Evolutionary conservation across 257 asterid genomes (phyloP).

Genomic region (Solanum gracilifrons): DNA sequence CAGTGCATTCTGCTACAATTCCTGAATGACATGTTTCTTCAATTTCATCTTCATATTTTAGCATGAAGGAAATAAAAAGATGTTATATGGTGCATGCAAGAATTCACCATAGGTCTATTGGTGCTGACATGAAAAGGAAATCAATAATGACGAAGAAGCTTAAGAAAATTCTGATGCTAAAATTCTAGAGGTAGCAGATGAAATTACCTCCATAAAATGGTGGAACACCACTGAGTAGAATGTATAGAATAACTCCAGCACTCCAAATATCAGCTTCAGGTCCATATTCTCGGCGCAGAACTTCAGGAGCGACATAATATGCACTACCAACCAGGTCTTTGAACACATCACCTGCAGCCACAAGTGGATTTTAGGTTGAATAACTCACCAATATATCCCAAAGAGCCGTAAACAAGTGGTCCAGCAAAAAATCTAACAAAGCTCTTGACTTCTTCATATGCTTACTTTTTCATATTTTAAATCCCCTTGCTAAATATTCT

Average conservation of each 20-base stretch:
- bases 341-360: conserved; percentile 57
- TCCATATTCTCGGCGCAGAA: conserved; percentile 63
- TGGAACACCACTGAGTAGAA: conserved; percentile 79
- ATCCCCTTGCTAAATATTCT: neutral
- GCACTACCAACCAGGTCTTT: conserved; percentile 90
- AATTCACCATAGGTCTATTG: neutral
- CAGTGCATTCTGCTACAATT: neutral
- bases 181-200: neutral
- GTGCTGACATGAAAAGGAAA: neutral
- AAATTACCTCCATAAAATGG: conserved; percentile 91
- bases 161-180: neutral
- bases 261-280: conserved; percentile 90
- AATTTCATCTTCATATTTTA: neutral
- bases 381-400: neutral
- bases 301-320: conserved; percentile 90
- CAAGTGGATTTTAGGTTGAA: neutral
- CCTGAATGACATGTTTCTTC: neutral
- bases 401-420: neutral
- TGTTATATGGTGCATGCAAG: neutral
- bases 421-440: neutral
- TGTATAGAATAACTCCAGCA: conserved; percentile 80
- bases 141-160: neutral
- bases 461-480: neutral
- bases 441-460: neutral
- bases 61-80: neutral